Conservation (phyloP, 2,329 filamentous ascomycete species). For the Claviceps maximensis region DNA sequence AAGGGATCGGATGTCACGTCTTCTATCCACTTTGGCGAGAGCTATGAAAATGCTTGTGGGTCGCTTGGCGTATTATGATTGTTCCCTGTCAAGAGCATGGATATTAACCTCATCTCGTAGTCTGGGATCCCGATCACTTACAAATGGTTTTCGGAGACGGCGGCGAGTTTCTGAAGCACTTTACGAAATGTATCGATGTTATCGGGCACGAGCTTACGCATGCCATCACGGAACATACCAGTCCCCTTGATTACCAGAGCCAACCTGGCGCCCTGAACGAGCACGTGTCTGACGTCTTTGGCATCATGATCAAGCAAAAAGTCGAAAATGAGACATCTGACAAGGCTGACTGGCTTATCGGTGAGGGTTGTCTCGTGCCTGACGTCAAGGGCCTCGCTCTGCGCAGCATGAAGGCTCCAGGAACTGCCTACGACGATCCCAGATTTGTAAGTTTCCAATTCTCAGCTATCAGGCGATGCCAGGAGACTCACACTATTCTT, state of each 20-base stretch:
- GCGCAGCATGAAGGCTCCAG: slow-evolving; percentile 40
- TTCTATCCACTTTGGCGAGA: slow-evolving; percentile 37
- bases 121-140: slow-evolving; percentile 34
- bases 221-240: slow-evolving; percentile 37
- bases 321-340: slow-evolving; percentile 30
- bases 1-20: slow-evolving; percentile 34
- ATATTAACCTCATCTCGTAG: slow-evolving; percentile 10
- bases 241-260: slow-evolving; percentile 34
- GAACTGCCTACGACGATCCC: slow-evolving; percentile 38
- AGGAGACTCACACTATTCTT: no score
- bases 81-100: background rate
- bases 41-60: slow-evolving; percentile 37
- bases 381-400: slow-evolving; percentile 37
- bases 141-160: slow-evolving; percentile 47
- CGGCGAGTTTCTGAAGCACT: slow-evolving; percentile 35
- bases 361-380: slow-evolving; percentile 37
- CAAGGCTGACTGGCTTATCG: slow-evolving; percentile 41
- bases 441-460: slow-evolving; percentile 27
- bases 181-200: slow-evolving; percentile 39
- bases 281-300: slow-evolving; percentile 42
- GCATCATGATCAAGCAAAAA: slow-evolving; percentile 43
- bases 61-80: background rate
- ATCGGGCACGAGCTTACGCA: slow-evolving; percentile 46
- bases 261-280: slow-evolving; percentile 44
- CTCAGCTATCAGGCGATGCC: background rate